phyloP scores from a whole-genome alignment of 257 asterid genomes.

The Jasminum sambac region DNA sequence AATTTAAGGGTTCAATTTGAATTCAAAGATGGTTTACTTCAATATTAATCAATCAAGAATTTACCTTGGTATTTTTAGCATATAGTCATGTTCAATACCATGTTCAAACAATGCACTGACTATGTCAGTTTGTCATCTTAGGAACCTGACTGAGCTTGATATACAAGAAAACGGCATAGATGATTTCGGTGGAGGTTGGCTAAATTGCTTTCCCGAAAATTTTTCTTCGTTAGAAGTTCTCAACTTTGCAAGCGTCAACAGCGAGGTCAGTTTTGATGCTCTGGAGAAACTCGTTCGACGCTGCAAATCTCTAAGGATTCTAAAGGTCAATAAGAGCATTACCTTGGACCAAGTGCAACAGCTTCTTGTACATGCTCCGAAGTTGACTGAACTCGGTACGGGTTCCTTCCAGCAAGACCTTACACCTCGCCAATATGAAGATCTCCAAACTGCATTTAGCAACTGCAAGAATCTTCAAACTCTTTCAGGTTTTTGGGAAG shows the following conservation, averaged over 20 bases:
- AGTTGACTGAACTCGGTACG: slow-evolving; percentile 44
- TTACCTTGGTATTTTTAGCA: background rate
- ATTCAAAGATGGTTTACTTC: background rate
- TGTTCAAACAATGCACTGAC: background rate
- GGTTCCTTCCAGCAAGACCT: slow-evolving; percentile 74
- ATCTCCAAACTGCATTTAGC: slow-evolving; percentile 50
- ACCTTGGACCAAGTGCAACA: slow-evolving; percentile 47
- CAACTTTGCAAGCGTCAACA: slow-evolving; percentile 39
- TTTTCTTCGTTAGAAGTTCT: slow-evolving; percentile 45
- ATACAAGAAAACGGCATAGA: slow-evolving; percentile 52
- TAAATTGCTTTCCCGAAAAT: slow-evolving; percentile 45
- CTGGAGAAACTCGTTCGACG: slow-evolving; percentile 44
- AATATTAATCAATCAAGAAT: background rate
- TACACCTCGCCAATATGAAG: slow-evolving; percentile 46
- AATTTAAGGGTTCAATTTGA: background rate
- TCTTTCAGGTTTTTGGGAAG: slow-evolving; percentile 79
- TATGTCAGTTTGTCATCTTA: slow-evolving; percentile 5
- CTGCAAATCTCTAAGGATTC: slow-evolving; percentile 40
- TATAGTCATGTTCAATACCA: background rate
- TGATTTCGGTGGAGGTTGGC: slow-evolving; percentile 56
- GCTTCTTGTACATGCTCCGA: slow-evolving; percentile 45
- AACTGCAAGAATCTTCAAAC: slow-evolving; percentile 51
- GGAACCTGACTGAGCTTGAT: slow-evolving; percentile 51
- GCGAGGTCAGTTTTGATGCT: slow-evolving; percentile 45
- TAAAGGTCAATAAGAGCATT: slow-evolving; percentile 47